Percentiles rank a stretch among this genome's conserved stretches.
Conservation (phyloP, 2,329 filamentous ascomycete species). For the Apiospora hydei region DNA sequence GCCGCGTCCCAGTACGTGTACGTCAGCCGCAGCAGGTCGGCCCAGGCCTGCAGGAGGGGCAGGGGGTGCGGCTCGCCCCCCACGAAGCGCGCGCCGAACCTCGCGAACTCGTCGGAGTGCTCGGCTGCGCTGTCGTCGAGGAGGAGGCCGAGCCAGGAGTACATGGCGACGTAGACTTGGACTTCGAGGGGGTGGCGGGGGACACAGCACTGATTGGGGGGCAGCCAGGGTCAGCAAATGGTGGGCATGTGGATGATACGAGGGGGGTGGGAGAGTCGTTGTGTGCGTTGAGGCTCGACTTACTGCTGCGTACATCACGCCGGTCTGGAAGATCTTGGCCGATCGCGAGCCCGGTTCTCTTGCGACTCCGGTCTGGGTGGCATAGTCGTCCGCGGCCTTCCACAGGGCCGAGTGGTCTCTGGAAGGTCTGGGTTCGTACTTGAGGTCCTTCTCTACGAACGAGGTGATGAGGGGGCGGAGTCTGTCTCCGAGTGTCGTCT, state of each 20-base stretch:
- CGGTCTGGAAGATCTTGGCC: constrained; percentile 14
- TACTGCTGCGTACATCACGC: constrained; percentile 6
- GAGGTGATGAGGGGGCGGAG: neutral
- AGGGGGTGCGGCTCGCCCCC: constrained; percentile 33
- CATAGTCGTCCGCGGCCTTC: constrained; percentile 3
- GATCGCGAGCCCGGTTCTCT: neutral
- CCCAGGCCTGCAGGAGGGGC: constrained; percentile 34
- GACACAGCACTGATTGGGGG: neutral
- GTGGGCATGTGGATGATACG: neutral
- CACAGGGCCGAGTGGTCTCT: neutral
- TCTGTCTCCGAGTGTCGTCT: neutral
- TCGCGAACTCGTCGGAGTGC: constrained; percentile 31
- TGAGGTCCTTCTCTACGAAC: neutral
- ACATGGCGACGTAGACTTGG: constrained; percentile 42
- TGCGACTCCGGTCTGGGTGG: neutral
- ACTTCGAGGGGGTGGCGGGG: constrained; percentile 31
- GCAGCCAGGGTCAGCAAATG: neutral
- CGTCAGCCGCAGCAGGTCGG: constrained; percentile 32
- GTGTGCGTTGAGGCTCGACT: neutral
- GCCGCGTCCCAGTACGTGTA: constrained; percentile 37
- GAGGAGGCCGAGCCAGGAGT: constrained; percentile 41
- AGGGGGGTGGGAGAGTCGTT: too few relatives aligned
- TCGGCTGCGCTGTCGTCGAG: constrained; percentile 39
- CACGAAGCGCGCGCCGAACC: constrained; percentile 37
- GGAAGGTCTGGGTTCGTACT: neutral